phyloP scores from a whole-genome alignment of 306 rosid species.

The Trifolium dubium region DNA sequence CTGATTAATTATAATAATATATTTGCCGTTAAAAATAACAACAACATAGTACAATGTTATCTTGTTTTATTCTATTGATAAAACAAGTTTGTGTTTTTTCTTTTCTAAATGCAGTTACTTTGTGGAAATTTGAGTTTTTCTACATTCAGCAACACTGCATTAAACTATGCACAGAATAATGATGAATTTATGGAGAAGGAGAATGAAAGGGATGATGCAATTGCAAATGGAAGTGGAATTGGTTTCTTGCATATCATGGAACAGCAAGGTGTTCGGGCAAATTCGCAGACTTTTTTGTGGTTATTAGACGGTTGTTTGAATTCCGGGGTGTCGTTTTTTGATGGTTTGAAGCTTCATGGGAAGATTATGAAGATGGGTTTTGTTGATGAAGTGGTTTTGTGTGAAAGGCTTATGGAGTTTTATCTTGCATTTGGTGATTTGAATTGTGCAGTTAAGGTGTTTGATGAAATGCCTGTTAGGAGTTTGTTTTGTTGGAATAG shows the following conservation, averaged over 20 bases:
- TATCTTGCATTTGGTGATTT: conserved; percentile 58
- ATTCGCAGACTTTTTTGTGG: conserved; percentile 76
- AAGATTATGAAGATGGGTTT: conserved; percentile 74
- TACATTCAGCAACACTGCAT: conserved; percentile 48
- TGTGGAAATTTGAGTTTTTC: conserved; percentile 41
- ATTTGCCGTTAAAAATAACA: too few relatives aligned
- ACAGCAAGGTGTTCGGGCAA: conserved; percentile 68
- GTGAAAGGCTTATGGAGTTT: conserved; percentile 55
- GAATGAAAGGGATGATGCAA: conserved; percentile 33
- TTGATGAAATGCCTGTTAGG: conserved; percentile 61
- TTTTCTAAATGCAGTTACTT: conserved; percentile 47
- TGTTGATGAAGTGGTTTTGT: conserved; percentile 46
- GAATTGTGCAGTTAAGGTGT: conserved; percentile 54
- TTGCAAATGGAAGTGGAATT: conserved; percentile 41
- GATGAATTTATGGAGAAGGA: conserved; percentile 45
- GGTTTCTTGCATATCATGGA: conserved; percentile 70
- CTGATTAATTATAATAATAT: too few relatives aligned
- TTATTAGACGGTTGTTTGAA: conserved; percentile 63
- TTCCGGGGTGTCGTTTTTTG: conserved; percentile 56
- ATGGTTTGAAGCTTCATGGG: conserved; percentile 70
- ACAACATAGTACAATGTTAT: background rate
- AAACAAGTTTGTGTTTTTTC: background rate
- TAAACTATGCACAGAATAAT: conserved; percentile 44
- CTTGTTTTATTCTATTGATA: conserved; percentile 3
- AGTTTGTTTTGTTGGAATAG: conserved; percentile 65